Evolutionary conservation across 176 grass and related monocot species (phyloP).

Genomic region (Oryza longistaminata): DNA sequence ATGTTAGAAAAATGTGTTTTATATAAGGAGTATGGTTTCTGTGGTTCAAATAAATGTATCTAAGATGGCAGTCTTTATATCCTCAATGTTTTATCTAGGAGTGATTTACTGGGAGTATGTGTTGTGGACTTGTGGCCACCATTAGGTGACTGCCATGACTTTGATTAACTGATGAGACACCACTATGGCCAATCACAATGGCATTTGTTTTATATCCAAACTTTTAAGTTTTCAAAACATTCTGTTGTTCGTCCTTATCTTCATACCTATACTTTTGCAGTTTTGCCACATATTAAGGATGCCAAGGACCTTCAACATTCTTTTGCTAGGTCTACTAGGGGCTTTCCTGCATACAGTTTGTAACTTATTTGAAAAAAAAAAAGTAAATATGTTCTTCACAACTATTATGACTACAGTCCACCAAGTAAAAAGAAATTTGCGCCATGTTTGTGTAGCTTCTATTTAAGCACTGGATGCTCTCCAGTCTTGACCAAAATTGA

Average conservation of each 20-base stretch:
- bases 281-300: background rate
- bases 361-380: background rate
- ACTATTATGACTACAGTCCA: background rate
- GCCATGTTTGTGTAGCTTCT: background rate
- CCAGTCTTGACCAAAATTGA: background rate
- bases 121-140: background rate
- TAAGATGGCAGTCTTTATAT: background rate
- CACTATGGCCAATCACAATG: background rate
- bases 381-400: background rate
- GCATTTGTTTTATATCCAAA: too few species aligned
- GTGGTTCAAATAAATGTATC: background rate
- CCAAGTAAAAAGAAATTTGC: background rate
- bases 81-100: background rate
- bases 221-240: background rate
- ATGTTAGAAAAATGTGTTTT: conserved; percentile 29
- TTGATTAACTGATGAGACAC: background rate
- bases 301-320: background rate
- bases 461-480: conserved; percentile 8
- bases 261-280: background rate
- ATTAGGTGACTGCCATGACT: background rate
- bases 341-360: background rate
- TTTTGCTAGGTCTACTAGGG: background rate
- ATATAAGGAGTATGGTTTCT: background rate
- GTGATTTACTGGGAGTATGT: background rate
- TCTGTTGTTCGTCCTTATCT: background rate